Base-by-base conservation (phyloP, 805 yeast species). In the Cephaloascus albidus region DNA sequence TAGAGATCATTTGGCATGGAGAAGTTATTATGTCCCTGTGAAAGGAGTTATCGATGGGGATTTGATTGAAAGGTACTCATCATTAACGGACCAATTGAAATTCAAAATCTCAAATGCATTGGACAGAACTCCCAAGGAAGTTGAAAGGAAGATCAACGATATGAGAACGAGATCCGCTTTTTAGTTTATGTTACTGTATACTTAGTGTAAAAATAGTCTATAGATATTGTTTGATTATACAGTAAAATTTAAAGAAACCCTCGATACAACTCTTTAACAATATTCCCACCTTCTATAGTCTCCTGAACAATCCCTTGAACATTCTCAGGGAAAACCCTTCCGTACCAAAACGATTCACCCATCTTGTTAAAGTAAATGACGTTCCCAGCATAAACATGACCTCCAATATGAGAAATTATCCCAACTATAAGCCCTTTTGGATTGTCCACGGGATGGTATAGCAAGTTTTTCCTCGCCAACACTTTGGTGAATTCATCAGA, bases 31-130 rank as follows among this genome's bases (percentile, higher is more conserved):
- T 54, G 78, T 76, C n/a, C 96, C 97, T 0, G 74, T 71, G 2
- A 81, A 78, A 45, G 72, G 76, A 37, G 78, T 84, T 2, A 70
- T 93, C 33, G 97, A 93, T 59, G 98, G 98, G 8, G 97, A 93
- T 53, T 63, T 85, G 14, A 65, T 90, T 36, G 96, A 87, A 49
- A 54, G 58, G 33, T 85, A 65, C 50, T 58, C 52, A 36, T 50
- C 55, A 8, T 53, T 74, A 17, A 50, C 52, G 12, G 53, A 56
- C 1, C 48, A 60, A 1, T 51, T 55, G 3, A 65, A 71, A 41
- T 47, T 62, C 17, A 55, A 51, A 16, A 58, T 73, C 20, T 67
- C 69, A 5, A 49, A 58, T 12, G 57, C 58, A 35, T 50, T 76
- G 50, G 77, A 74, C 26, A 58, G 74, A 43, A 49, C 65, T 1